Evolutionary conservation across 2,329 filamentous ascomycete species (phyloP).

Genomic region (Trichophyton equinum): DNA sequence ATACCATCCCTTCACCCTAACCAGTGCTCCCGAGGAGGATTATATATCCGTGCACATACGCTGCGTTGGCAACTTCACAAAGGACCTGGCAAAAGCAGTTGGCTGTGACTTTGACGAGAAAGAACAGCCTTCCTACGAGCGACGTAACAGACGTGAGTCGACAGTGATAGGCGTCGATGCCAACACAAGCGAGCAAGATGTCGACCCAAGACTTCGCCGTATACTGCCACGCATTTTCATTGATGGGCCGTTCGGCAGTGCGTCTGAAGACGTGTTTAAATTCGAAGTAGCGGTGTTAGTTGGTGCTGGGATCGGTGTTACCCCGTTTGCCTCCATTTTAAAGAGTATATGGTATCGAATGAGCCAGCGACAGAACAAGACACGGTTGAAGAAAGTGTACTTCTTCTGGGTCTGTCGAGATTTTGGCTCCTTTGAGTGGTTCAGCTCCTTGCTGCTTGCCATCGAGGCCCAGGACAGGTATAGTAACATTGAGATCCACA

Average conservation of each 20-base stretch:
- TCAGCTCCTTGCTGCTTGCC: conserved; percentile 66
- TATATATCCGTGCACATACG: conserved; percentile 81
- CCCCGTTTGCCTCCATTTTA: conserved; percentile 41
- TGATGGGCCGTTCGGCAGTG: conserved; percentile 74
- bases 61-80: conserved; percentile 72
- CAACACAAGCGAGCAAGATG: conserved; percentile 38
- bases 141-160: conserved; percentile 34
- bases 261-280: conserved; percentile 71
- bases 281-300: conserved; percentile 41
- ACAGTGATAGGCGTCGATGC: conserved; percentile 58
- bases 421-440: conserved; percentile 83
- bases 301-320: conserved; percentile 41
- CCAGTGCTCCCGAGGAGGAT: conserved; percentile 77
- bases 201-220: conserved; percentile 58
- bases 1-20: conserved; percentile 78
- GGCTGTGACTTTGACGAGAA: conserved; percentile 57
- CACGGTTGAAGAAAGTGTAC: conserved; percentile 71
- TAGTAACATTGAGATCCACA: conserved; percentile 73
- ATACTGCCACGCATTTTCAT: conserved; percentile 70
- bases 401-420: conserved; percentile 90
- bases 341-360: conserved; percentile 91
- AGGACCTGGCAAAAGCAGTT: conserved; percentile 53
- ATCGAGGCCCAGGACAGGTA: conserved; percentile 79
- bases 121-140: not conserved
- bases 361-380: conserved; percentile 73